phyloP scores from a whole-genome alignment of 208 protist genomes.

The Wallacemonas sp. region DNA sequence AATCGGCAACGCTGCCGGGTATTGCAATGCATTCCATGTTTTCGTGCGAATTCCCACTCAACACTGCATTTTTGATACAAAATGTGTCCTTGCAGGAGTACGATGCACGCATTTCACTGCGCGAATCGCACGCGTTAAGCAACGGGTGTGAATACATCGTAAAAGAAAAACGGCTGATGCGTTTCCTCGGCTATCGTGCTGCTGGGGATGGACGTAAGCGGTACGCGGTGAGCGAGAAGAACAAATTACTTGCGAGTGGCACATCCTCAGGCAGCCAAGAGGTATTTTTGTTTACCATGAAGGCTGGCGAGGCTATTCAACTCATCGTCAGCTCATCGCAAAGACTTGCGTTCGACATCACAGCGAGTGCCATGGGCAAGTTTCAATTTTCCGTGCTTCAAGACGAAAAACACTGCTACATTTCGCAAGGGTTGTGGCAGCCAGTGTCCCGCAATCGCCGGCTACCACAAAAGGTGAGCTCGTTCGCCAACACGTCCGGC shows the following conservation, averaged over 20 bases:
- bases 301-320: slow-evolving; percentile 48
- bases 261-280: slow-evolving; percentile 26
- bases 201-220: slow-evolving; percentile 16
- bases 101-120: not conserved
- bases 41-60: slow-evolving; percentile 52
- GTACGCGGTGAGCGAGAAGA: slow-evolving; percentile 55
- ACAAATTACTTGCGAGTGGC: slow-evolving; percentile 41
- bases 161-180: not conserved
- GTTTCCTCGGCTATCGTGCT: slow-evolving; percentile 32
- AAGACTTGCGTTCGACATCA: slow-evolving; percentile 27
- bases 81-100: slow-evolving; percentile 30
- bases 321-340: slow-evolving; percentile 37
- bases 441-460: slow-evolving; percentile 23
- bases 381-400: slow-evolving; percentile 30
- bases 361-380: slow-evolving; percentile 22
- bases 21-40: slow-evolving; percentile 14
- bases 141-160: not conserved
- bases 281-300: slow-evolving; percentile 42
- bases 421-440: slow-evolving; percentile 34
- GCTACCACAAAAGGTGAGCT: slow-evolving; percentile 34
- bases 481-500: slow-evolving; percentile 31
- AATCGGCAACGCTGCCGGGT: slow-evolving; percentile 26
- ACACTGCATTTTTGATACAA: slow-evolving; percentile 56
- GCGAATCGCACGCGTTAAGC: not conserved
- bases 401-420: slow-evolving; percentile 23